Base-by-base conservation (phyloP, 2,329 filamentous ascomycete species). In the Whalleya microplaca region DNA sequence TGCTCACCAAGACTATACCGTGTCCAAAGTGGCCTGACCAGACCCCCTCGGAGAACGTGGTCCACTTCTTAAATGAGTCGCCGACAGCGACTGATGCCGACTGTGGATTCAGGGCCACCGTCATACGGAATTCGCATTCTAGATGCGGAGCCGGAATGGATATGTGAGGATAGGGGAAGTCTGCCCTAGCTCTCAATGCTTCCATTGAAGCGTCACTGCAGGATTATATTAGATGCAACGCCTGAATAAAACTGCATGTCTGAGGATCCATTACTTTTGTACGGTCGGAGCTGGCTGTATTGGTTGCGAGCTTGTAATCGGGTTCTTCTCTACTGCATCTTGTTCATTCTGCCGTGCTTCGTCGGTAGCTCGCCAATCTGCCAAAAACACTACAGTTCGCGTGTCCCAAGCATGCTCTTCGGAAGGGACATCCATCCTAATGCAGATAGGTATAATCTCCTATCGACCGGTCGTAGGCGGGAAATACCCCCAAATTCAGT, bases 91-190 rank as follows among this genome's bases (percentile, higher is more conserved):
- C 50, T 8, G 65, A 65, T 19, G 68, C 69, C 29, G 62, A 65
- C 37, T 66, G 62, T 1, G 68, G 18, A 48, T 59, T 69, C 41
- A 70, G 48, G 32, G 63, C 53, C 16, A 69, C 61, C 41, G 49
- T 61, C 66, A 71, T 66, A 21, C 69, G 68, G 41, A 71, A 71
- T 42, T 69, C 66, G 12, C 63, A 61, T 40, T 67, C 64, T 2
- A 71, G 44, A 5, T 50, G 53, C 20, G 69, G 69, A 1, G 53
- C 49, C 32, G 68, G 66, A 32, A 71, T 59, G 12, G 67, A 61
- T 43, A 66, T 48, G 10, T 63, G 54, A 14, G 68, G 68, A 21
- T 60, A 66, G 2, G 62, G 66, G 41, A 68, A 64, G 19, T 49
- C 49, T 21, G 41, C 56, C 53, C 56, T 49, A 1, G 53, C 48